phyloP scores from a whole-genome alignment of 768 basidiomycete species.

The Termitomyces sp. region DNA sequence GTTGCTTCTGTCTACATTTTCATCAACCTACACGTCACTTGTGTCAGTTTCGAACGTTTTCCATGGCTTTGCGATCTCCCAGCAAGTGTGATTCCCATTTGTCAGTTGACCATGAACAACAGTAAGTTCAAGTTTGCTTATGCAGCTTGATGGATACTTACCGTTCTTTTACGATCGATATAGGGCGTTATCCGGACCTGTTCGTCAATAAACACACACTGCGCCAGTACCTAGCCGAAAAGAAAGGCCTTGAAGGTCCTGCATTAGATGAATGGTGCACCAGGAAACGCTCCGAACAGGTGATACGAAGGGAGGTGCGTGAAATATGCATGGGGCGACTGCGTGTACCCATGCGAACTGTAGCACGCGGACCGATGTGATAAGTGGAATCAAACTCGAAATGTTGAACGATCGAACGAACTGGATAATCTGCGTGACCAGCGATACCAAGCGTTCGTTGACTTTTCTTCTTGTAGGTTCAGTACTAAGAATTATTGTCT shows the following conservation, averaged over 20 bases:
- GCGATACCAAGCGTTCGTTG: conserved; percentile 12
- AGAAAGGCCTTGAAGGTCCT: neutral
- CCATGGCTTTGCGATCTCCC: neutral
- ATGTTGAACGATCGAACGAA: conserved; percentile 8
- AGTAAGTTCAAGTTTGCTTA: too few relatives aligned
- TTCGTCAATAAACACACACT: neutral
- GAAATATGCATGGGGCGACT: neutral
- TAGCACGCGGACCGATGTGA: conserved; percentile 16
- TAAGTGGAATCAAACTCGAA: conserved; percentile 8
- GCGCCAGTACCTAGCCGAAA: neutral
- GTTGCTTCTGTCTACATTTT: neutral
- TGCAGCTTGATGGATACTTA: neutral
- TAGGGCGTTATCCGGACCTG: neutral
- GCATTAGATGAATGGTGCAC: conserved; percentile 5
- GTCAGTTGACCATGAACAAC: too few relatives aligned
- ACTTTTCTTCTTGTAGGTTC: neutral
- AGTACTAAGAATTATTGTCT: neutral
- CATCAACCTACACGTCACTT: neutral
- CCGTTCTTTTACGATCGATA: neutral
- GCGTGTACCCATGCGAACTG: neutral
- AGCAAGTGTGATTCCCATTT: too few relatives aligned
- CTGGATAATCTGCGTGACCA: conserved; percentile 10
- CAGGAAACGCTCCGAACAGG: conserved; percentile 1
- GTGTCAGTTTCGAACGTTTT: neutral
- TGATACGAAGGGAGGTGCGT: conserved; percentile 5